Evolutionary conservation across 1,139 yeast genomes (phyloP).

Genomic region (Suhomyces guaymorum): DNA sequence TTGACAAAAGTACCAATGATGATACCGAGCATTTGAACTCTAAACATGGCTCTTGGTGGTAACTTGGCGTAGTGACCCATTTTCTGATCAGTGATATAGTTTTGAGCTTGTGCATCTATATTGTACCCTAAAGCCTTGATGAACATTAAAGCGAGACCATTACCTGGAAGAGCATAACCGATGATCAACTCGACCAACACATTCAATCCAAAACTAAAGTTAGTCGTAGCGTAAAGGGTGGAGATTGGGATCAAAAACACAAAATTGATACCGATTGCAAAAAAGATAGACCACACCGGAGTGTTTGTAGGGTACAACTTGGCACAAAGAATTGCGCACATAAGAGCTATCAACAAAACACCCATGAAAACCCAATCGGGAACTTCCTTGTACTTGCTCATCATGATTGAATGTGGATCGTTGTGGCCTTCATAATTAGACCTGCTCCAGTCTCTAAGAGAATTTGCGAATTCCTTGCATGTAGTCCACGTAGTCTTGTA

Average conservation of each 20-base stretch:
- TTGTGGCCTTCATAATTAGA: conserved; percentile 21
- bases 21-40: conserved; percentile 54
- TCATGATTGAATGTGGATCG: conserved; percentile 24
- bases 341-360: conserved; percentile 22
- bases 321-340: conserved; percentile 28
- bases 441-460: conserved; percentile 11
- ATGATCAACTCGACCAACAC: conserved; percentile 43
- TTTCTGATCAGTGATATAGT: conserved; percentile 56
- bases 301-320: conserved; percentile 38
- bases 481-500: conserved; percentile 13
- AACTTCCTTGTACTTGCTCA: conserved; percentile 25
- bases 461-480: conserved; percentile 3
- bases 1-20: conserved; percentile 47
- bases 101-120: conserved; percentile 60
- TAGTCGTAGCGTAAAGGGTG: conserved; percentile 39
- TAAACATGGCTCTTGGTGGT: conserved; percentile 62
- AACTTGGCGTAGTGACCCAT: conserved; percentile 60
- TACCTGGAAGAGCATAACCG: conserved; percentile 42
- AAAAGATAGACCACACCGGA: conserved; percentile 34
- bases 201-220: conserved; percentile 40
- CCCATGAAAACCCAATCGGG: conserved; percentile 25
- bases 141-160: conserved; percentile 40
- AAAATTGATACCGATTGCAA: conserved; percentile 38
- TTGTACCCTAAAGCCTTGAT: conserved; percentile 41
- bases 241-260: conserved; percentile 39